These are phyloP conservation scores for Thelonectria blattea DNA, from an alignment of 2,329 filamentous ascomycete species.

Conservation along the genomic window DNA sequence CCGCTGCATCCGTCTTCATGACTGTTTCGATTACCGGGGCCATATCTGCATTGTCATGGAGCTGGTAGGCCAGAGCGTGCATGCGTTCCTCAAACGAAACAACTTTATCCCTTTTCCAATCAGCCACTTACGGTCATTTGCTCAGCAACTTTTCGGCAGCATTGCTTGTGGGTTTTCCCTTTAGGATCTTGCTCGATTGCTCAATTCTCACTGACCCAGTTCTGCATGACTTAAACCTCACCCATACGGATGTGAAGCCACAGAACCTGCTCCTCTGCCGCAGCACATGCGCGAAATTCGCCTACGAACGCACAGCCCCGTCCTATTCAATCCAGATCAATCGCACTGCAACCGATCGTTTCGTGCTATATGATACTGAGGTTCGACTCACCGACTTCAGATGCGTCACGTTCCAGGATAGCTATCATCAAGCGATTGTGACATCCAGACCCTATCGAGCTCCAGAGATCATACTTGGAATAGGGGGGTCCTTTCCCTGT, in stretches of 20 bases:
- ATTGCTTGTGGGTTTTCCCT: conserved; percentile 80
- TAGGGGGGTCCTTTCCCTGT: conserved; percentile 75
- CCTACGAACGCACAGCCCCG: conserved; percentile 72
- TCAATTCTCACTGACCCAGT: conserved; percentile 57
- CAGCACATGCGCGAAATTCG: conserved; percentile 71
- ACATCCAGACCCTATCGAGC: conserved; percentile 73
- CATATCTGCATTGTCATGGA: conserved; percentile 90
- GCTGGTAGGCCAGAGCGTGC: conserved; percentile 89
- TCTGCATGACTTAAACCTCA: conserved; percentile 94
- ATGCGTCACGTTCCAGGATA: conserved; percentile 74
- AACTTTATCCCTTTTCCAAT: conserved; percentile 98
- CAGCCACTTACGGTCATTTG: conserved; percentile 97
- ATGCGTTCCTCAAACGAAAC: conserved; percentile 97
- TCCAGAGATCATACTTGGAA: conserved; percentile 72
- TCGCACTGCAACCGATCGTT: conserved; percentile 67
- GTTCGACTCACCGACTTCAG: conserved; percentile 75
- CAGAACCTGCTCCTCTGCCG: conserved; percentile 74
- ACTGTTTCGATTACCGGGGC: conserved; percentile 96
- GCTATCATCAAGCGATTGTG: conserved; percentile 75
- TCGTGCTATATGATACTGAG: conserved; percentile 71
- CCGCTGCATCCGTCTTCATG: conserved; percentile 93
- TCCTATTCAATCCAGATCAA: conserved; percentile 68
- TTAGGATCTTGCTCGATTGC: not conserved
- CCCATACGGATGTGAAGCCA: conserved; percentile 83
- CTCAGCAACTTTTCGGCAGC: conserved; percentile 93